Percentiles rank a stretch among this genome's conserved stretches.
Conservation (phyloP, 345 rosid species). For the Eucalyptus albens region DNA sequence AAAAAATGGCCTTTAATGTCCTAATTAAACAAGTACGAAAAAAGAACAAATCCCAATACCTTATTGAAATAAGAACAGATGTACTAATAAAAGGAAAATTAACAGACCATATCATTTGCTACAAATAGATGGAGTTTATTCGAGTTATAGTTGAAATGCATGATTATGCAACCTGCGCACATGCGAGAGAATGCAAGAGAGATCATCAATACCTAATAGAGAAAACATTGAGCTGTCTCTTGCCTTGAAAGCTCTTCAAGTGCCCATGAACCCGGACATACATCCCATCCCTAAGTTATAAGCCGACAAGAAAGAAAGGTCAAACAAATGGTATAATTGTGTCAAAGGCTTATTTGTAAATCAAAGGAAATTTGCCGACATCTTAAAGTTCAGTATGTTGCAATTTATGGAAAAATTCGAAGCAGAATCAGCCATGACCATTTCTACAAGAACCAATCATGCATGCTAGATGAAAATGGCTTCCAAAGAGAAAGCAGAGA, state of each 20-base stretch:
- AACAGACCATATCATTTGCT: neutral
- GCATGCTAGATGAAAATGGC: neutral
- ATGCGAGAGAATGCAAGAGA: neutral
- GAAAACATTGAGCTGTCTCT: constrained; percentile 60
- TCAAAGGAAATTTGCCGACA: neutral
- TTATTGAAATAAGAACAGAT: neutral
- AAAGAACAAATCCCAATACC: neutral
- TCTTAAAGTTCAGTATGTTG: neutral
- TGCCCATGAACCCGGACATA: constrained; percentile 88
- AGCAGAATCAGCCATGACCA: neutral
- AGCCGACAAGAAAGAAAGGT: neutral
- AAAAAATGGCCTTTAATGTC: neutral
- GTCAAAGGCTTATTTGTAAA: neutral
- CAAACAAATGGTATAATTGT: neutral
- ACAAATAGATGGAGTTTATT: neutral
- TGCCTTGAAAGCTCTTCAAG: constrained; percentile 63
- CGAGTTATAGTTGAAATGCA: neutral
- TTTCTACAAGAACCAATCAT: neutral
- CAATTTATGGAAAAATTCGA: neutral
- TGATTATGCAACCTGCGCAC: neutral
- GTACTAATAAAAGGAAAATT: neutral
- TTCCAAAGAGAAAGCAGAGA: neutral
- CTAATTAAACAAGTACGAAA: neutral
- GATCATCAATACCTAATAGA: constrained; percentile 42
- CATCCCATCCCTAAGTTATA: constrained; percentile 49